phyloP scores from a whole-genome alignment of 306 rosid species.

The Myrica gale region DNA sequence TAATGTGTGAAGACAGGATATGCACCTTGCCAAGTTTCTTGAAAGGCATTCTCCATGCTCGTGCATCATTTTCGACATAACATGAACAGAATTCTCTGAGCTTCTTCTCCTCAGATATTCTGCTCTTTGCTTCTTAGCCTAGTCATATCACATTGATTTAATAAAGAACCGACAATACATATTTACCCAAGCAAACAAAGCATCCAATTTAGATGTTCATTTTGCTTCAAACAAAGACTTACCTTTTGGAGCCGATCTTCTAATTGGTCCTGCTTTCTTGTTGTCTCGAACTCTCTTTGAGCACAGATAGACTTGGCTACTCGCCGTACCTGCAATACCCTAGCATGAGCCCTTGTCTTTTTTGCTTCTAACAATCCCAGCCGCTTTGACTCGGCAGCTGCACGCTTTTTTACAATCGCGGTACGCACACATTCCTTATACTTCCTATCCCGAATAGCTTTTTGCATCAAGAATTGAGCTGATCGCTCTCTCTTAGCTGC shows the following conservation, averaged over 20 bases:
- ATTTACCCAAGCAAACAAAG: not conserved
- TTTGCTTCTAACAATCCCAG: conserved; percentile 45
- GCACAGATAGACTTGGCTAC: conserved; percentile 42
- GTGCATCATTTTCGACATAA: not conserved
- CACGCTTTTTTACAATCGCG: conserved; percentile 46
- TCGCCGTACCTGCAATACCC: conserved; percentile 41
- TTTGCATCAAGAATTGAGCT: conserved; percentile 39
- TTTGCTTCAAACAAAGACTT: conserved; percentile 9
- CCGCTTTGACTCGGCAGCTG: conserved; percentile 52
- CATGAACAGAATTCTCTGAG: not conserved
- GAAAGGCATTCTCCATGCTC: conserved; percentile 5
- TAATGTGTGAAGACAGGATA: not conserved
- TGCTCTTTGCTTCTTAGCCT: conserved; percentile 28
- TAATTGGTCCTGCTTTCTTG: conserved; percentile 39
- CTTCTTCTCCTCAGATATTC: conserved; percentile 23
- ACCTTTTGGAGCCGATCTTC: conserved; percentile 59
- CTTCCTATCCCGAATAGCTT: conserved; percentile 44
- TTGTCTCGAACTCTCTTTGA: conserved; percentile 50
- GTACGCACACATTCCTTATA: conserved; percentile 49
- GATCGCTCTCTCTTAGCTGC: conserved; percentile 45
- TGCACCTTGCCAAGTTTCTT: conserved; percentile 23
- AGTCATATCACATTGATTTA: not conserved
- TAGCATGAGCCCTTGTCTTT: conserved; percentile 48
- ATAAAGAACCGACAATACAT: not conserved
- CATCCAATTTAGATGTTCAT: not conserved